Percentiles rank a stretch among this genome's conserved stretches.
These are phyloP conservation scores for Colletotrichum brevisporum DNA, from an alignment of 2,329 filamentous ascomycete genomes.

Conservation along the genomic window DNA sequence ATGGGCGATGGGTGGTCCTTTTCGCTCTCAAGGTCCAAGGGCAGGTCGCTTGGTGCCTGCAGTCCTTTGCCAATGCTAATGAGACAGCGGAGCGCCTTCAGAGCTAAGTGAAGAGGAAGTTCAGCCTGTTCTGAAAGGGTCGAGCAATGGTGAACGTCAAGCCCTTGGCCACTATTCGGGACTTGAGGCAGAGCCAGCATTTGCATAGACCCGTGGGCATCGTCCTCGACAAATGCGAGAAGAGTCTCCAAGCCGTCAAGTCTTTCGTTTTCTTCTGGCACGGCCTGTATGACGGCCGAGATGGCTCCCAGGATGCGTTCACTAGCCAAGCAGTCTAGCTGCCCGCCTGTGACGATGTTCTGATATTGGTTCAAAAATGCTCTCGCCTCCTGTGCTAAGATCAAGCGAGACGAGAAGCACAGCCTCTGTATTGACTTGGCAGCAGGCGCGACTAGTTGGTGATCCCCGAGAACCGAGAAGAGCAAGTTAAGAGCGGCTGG, in stretches of 20 bases:
- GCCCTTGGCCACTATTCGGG: constrained; percentile 4
- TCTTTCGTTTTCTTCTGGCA: constrained; percentile 54
- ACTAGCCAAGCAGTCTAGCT: constrained; percentile 77
- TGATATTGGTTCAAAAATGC: constrained; percentile 81
- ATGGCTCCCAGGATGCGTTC: constrained; percentile 83
- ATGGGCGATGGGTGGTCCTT: constrained; percentile 42
- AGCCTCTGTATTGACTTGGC: constrained; percentile 82
- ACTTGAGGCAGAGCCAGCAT: constrained; percentile 45
- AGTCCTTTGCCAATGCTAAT: constrained; percentile 79
- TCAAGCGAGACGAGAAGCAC: constrained; percentile 80
- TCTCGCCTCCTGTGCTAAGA: constrained; percentile 76
- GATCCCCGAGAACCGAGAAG: constrained; percentile 77
- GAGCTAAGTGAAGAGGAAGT: constrained; percentile 62
- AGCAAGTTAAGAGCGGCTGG: constrained; percentile 81
- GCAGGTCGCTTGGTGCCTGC: constrained; percentile 76
- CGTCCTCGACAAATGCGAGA: constrained; percentile 72
- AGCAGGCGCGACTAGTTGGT: constrained; percentile 74
- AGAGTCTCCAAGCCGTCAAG: constrained; percentile 67
- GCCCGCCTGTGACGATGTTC: constrained; percentile 70
- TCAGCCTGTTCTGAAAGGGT: constrained; percentile 49
- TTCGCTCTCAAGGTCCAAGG: constrained; percentile 76
- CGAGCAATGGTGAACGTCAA: constrained; percentile 30
- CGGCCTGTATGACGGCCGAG: constrained; percentile 81
- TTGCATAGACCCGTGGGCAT: constrained; percentile 57
- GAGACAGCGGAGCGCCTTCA: constrained; percentile 76